Evolutionary conservation across 2,329 filamentous ascomycete genomes (phyloP), one percentile per base, ranked within the genome.

Genomic region (Cercospora sesami): DNA sequence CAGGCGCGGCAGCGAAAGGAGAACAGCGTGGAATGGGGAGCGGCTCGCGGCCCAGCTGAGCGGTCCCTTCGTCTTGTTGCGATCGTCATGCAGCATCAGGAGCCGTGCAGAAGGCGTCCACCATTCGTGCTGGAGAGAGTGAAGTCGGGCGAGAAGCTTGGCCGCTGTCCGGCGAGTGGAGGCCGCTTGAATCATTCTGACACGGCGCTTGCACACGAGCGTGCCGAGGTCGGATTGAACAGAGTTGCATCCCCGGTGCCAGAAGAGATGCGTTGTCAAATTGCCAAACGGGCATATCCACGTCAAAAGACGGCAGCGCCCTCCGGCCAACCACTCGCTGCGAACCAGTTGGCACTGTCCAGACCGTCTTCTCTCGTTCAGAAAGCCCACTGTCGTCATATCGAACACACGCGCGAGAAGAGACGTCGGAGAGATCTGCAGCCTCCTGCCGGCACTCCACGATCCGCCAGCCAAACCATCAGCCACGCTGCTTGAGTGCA

Each of bases 121-220:
- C 16, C 18, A 57, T 45, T 39, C 31, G 62, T 39, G 28, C n/a
- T 16, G 36, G 16, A 39, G 55, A 51, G 42, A 39, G 48, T 64
- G 62, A 58, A 64, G 62, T 58, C 48, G 51, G 51, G 18, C 51
- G 36, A 64, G 23, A 64, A 33, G n/a, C 62, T 64, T 39, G 48
- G 61, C 48, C 21, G 21, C 12, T 16, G 16, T n/a, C 5, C 36
- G 16, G 36, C 36, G 36, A 53, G 21, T 53, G 48, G 48, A 48
- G n/a, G n/a, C 42, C 42, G 42, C n/a, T 10, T 10, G n/a, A 48
- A 48, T 48, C 42, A 48, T 23, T 48, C 42, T 5, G n/a, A 23
- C n/a, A 48, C 18, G 42, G 42, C n/a, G 42, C 42, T 14, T 53
- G 48, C 21, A 26, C 18, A 7, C 26, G 42, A 39, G 42, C 42